phyloP scores from a whole-genome alignment of 192 early-diverging fungal species.

The Oehlia diaphana region DNA sequence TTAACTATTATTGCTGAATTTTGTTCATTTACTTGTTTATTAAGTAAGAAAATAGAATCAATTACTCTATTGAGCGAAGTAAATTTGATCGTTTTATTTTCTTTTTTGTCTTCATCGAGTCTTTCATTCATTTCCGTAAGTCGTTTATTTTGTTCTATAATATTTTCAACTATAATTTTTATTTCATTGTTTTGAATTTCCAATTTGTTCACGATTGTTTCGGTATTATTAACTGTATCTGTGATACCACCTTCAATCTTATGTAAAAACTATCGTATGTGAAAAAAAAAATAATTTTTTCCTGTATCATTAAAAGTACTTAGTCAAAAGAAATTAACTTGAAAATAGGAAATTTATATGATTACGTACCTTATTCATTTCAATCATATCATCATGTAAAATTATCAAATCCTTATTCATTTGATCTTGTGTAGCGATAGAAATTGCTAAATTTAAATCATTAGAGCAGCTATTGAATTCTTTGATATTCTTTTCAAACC shows the following conservation, averaged over 20 bases:
- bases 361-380: neutral
- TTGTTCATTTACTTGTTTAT: neutral
- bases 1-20: neutral
- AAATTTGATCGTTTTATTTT: neutral
- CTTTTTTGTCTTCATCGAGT: neutral
- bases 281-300: too few species aligned
- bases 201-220: neutral
- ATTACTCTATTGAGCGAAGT: neutral
- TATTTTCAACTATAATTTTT: neutral
- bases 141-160: neutral
- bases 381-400: neutral
- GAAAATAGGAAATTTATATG: neutral
- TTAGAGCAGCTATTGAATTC: neutral
- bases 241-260: neutral
- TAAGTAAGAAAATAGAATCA: neutral
- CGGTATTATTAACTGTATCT: neutral
- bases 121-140: neutral
- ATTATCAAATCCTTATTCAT: neutral
- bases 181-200: neutral
- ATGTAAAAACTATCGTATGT: neutral
- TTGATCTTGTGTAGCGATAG: constrained; percentile 10
- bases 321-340: neutral
- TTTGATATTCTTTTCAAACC: neutral
- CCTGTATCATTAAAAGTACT: neutral
- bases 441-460: constrained; percentile 3